phyloP scores from a whole-genome alignment of 2,329 filamentous ascomycete species.

The Epichloe uncinata region DNA sequence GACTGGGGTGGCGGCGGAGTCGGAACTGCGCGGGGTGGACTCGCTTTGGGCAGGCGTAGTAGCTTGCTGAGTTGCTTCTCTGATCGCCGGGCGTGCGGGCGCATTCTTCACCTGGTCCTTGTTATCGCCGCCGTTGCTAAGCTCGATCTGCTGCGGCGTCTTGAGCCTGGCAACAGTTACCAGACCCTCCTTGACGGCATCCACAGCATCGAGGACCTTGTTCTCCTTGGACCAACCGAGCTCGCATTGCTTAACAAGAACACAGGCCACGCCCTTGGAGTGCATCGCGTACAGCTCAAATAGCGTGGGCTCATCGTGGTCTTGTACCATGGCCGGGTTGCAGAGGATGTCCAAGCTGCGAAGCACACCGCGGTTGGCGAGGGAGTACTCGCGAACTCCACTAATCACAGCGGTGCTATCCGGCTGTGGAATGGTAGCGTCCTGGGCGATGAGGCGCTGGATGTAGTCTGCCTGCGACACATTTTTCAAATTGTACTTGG shows the following conservation, averaged over 20 bases:
- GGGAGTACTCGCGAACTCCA: slow-evolving; percentile 89
- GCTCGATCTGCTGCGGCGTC: slow-evolving; percentile 31
- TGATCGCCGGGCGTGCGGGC: slow-evolving; percentile 20
- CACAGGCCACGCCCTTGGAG: slow-evolving; percentile 86
- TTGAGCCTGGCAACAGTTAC: slow-evolving; percentile 64
- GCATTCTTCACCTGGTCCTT: slow-evolving; percentile 23
- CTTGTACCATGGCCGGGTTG: slow-evolving; percentile 49
- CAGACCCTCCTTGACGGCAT: slow-evolving; percentile 60
- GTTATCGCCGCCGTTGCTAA: slow-evolving; percentile 20
- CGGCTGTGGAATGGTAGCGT: slow-evolving; percentile 62
- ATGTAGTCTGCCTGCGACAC: slow-evolving; percentile 85
- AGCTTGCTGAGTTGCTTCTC: slow-evolving; percentile 14
- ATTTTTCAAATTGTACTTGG: slow-evolving; percentile 72
- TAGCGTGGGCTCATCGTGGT: slow-evolving; percentile 56
- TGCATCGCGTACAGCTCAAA: slow-evolving; percentile 98
- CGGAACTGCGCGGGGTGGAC: slow-evolving; percentile 19
- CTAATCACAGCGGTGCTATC: slow-evolving; percentile 96
- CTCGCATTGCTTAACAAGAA: slow-evolving; percentile 77
- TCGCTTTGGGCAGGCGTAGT: slow-evolving; percentile 14
- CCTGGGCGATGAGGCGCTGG: slow-evolving; percentile 59
- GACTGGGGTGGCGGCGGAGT: slow-evolving; percentile 16
- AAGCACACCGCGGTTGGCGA: slow-evolving; percentile 72
- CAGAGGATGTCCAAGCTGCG: slow-evolving; percentile 83
- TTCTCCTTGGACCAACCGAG: slow-evolving; percentile 86
- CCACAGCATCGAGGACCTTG: slow-evolving; percentile 67